Conservation (phyloP, 306 rosid species). For the Carpinus viminea region DNA sequence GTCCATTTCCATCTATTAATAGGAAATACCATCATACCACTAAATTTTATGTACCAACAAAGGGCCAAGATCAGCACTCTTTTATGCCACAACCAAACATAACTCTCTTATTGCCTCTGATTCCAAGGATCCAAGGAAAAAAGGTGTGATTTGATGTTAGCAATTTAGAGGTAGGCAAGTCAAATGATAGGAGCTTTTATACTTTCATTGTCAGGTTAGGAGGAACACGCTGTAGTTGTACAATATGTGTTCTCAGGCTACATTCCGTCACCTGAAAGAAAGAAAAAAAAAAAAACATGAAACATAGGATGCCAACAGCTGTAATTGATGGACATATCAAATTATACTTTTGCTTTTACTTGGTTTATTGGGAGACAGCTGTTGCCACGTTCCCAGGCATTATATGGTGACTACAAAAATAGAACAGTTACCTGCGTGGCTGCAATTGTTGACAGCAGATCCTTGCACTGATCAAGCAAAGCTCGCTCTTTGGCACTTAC, state of each 20-base stretch:
- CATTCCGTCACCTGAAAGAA: conserved; percentile 67
- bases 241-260: conserved; percentile 73
- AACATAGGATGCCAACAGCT: neutral
- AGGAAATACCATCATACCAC: conserved; percentile 26
- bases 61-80: conserved; percentile 37
- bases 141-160: conserved; percentile 43
- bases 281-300: conserved; percentile 8
- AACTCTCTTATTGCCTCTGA: conserved; percentile 26
- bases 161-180: conserved; percentile 33
- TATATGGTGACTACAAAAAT: neutral
- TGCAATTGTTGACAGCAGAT: conserved; percentile 64
- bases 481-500: conserved; percentile 67
- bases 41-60: conserved; percentile 29
- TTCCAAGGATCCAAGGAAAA: conserved; percentile 1
- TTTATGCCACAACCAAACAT: conserved; percentile 28
- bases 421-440: conserved; percentile 64
- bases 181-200: conserved; percentile 44
- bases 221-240: conserved; percentile 54
- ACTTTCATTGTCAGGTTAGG: conserved; percentile 34
- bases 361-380: neutral
- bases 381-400: neutral
- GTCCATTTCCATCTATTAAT: conserved; percentile 31
- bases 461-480: conserved; percentile 75
- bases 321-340: neutral
- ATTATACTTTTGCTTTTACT: neutral